phyloP scores from a whole-genome alignment of 1,284 basidiomycete species.

The Taiwanofungus camphoratus region DNA sequence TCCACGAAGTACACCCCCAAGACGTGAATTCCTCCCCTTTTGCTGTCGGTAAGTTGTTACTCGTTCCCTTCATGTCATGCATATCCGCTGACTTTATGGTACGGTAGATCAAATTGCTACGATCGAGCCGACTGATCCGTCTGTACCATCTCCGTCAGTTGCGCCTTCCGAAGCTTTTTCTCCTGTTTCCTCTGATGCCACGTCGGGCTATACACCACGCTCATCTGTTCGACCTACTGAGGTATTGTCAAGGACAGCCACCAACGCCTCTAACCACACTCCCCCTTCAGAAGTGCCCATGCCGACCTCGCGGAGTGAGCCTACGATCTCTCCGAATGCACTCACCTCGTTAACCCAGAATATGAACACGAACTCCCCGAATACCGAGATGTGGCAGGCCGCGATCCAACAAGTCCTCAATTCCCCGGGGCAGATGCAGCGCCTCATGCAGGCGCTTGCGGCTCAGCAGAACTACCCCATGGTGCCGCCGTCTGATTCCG shows the following conservation, averaged over 20 bases:
- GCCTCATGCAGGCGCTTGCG: slow-evolving; percentile 56
- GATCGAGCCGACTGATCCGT: slow-evolving; percentile 23
- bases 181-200: slow-evolving; percentile 11
- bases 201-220: slow-evolving; percentile 6
- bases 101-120: slow-evolving; percentile 26
- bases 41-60: slow-evolving; percentile 13
- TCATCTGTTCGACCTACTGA: slow-evolving; percentile 15
- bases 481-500: slow-evolving; percentile 6
- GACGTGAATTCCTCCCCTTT: slow-evolving; percentile 15
- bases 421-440: slow-evolving; percentile 64
- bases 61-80: neutral
- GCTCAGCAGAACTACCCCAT: slow-evolving; percentile 28
- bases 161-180: slow-evolving; percentile 26
- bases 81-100: neutral
- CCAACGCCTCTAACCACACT: slow-evolving; percentile 10
- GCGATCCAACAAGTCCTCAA: slow-evolving; percentile 56
- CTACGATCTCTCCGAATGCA: slow-evolving; percentile 15
- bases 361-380: slow-evolving; percentile 31
- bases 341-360: slow-evolving; percentile 19
- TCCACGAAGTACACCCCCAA: slow-evolving; percentile 11
- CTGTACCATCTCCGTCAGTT: slow-evolving; percentile 16
- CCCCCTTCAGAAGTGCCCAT: slow-evolving; percentile 8
- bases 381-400: slow-evolving; percentile 53
- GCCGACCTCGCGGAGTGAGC: slow-evolving; percentile 4
- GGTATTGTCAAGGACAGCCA: slow-evolving; percentile 14